Conservation (phyloP, 257 asterid genomes). For the Fraxinus cuspidata region DNA sequence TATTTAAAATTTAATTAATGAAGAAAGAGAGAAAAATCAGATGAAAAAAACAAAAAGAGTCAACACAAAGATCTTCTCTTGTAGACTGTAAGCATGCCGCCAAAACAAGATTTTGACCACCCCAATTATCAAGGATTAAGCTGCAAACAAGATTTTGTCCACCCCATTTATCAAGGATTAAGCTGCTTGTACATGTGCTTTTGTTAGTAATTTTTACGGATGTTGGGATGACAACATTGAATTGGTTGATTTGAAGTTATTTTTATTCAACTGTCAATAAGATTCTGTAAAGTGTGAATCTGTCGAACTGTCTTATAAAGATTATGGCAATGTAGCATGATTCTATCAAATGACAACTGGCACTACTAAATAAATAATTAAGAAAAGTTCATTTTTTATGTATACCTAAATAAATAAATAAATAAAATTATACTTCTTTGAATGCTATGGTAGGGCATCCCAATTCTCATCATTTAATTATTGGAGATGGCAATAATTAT, state of each 20-base stretch:
- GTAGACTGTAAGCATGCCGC: conserved; percentile 24
- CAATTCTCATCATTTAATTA: neutral
- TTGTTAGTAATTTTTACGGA: no score
- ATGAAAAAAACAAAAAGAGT: conserved; percentile 11
- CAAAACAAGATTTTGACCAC: conserved; percentile 29
- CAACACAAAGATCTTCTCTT: conserved; percentile 31
- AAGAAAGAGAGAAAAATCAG: neutral
- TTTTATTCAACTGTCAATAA: no score
- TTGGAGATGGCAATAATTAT: neutral
- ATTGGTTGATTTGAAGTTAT: no score
- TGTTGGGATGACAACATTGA: no score
- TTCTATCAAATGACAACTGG: conserved; percentile 23
- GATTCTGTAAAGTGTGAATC: no score
- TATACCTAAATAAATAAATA: no score
- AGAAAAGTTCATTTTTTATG: no score
- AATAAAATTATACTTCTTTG: neutral
- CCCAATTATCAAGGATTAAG: conserved; percentile 24
- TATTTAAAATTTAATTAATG: neutral
- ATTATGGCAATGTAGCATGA: no score
- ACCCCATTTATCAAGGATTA: conserved; percentile 23
- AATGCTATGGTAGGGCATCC: neutral
- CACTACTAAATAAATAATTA: neutral
- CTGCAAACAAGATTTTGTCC: conserved; percentile 29
- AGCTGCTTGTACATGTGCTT: no score
- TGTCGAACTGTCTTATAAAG: no score